Percentiles rank a stretch among this genome's conserved stretches.
phyloP scores from a whole-genome alignment of 768 basidiomycete genomes.

The Naganishia kalamii region DNA sequence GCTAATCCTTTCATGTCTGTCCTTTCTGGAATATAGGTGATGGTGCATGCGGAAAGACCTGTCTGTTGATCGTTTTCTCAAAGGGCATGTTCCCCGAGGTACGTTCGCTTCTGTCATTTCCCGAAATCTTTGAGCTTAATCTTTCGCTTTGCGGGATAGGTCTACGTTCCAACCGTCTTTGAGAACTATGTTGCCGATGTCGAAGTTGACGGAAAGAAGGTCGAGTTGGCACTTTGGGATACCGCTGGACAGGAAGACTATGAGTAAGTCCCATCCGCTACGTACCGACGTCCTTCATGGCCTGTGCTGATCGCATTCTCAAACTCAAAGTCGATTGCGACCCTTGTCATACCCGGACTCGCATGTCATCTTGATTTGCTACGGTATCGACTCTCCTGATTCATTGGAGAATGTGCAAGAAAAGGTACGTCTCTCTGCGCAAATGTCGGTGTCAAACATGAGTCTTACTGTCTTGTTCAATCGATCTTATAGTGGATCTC shows the following conservation, averaged over 20 bases:
- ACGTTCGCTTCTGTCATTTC: background rate
- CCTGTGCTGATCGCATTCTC: background rate
- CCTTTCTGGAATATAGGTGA: slow-evolving; percentile 33
- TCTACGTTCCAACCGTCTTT: slow-evolving; percentile 47
- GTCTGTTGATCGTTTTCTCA: slow-evolving; percentile 45
- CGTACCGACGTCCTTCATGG: background rate
- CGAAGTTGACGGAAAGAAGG: slow-evolving; percentile 42
- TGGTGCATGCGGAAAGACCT: slow-evolving; percentile 47
- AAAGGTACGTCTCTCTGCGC: slow-evolving; percentile 38
- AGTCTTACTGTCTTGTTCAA: background rate
- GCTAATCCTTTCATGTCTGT: background rate
- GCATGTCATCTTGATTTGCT: slow-evolving; percentile 47
- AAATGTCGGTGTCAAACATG: no score
- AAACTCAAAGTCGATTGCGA: slow-evolving; percentile 30
- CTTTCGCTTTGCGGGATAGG: slow-evolving; percentile 22
- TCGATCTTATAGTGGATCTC: slow-evolving; percentile 43
- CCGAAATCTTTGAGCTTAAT: background rate
- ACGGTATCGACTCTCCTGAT: slow-evolving; percentile 46
- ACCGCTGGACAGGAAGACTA: slow-evolving; percentile 99
- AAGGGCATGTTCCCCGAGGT: slow-evolving; percentile 46
- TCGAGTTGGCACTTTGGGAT: slow-evolving; percentile 69
- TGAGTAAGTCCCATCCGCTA: slow-evolving; percentile 23
- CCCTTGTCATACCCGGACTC: slow-evolving; percentile 48
- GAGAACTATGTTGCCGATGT: slow-evolving; percentile 42
- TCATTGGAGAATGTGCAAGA: slow-evolving; percentile 47